These are phyloP conservation scores for Pyrus betulifolia DNA, from an alignment of 306 rosid genomes.

Conservation along the genomic window DNA sequence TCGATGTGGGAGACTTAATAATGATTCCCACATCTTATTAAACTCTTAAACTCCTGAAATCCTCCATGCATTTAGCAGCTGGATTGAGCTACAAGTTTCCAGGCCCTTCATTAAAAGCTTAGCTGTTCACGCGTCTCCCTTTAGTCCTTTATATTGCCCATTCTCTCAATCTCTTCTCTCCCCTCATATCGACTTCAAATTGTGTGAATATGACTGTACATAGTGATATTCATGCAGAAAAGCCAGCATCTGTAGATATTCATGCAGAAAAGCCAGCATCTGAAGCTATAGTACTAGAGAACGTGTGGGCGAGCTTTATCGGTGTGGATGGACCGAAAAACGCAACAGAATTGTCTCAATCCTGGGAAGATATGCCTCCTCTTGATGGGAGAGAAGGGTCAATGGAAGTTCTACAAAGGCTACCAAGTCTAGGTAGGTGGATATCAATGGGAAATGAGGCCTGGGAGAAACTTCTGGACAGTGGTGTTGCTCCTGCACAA, in stretches of 20 bases:
- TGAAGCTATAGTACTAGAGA: slow-evolving; percentile 61
- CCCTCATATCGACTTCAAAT: slow-evolving; percentile 12
- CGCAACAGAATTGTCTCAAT: slow-evolving; percentile 11
- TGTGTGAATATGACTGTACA: slow-evolving; percentile 36
- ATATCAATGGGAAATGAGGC: slow-evolving; percentile 86
- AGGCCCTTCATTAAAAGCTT: slow-evolving; percentile 14
- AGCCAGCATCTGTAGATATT: slow-evolving; percentile 29
- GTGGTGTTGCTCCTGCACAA: slow-evolving; percentile 5
- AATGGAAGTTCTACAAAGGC: slow-evolving; percentile 47
- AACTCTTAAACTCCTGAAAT: slow-evolving; percentile 28
- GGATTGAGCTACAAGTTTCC: slow-evolving; percentile 50
- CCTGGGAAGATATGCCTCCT: slow-evolving; percentile 60
- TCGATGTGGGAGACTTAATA: slow-evolving; percentile 28
- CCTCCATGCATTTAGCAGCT: slow-evolving; percentile 42
- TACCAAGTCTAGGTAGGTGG: slow-evolving; percentile 93
- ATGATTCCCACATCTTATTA: slow-evolving; percentile 5
- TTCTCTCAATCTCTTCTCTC: slow-evolving; percentile 1
- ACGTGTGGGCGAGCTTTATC: slow-evolving; percentile 72
- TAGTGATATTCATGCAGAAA: slow-evolving; percentile 5
- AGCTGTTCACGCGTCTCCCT: slow-evolving; percentile 37
- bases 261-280: slow-evolving; percentile 13
- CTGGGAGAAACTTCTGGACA: slow-evolving; percentile 71
- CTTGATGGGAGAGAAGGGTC: slow-evolving; percentile 55
- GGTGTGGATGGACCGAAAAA: slow-evolving; percentile 26
- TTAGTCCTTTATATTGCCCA: slow-evolving; percentile 10